Evolutionary conservation across 805 yeast species (phyloP).

Genomic region (Spencermartinsiella europaea): DNA sequence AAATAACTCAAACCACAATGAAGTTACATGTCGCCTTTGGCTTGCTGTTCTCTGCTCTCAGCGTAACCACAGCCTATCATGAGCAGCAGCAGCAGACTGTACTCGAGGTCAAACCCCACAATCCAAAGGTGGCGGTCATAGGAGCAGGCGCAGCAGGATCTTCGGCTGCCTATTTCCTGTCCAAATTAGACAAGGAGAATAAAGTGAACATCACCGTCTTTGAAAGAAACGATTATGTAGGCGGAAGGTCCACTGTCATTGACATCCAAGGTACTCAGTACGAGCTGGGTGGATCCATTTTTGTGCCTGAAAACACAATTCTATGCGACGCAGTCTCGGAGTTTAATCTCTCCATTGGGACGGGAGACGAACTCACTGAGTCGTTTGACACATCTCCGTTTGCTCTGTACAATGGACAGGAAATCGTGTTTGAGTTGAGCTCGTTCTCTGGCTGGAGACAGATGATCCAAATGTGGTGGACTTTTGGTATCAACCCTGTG

Average conservation of each 20-base stretch:
- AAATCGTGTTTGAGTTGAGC: constrained; percentile 6
- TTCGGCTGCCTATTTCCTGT: constrained; percentile 42
- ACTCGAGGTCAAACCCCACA: too few relatives aligned
- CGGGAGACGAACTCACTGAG: constrained; percentile 1
- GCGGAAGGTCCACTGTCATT: constrained; percentile 43
- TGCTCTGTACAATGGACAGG: constrained; percentile 38
- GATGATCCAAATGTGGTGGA: constrained; percentile 6
- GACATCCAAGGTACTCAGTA: constrained; percentile 29
- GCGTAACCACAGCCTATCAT: too few relatives aligned
- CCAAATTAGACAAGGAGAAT: constrained; percentile 32
- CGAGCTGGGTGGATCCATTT: constrained; percentile 46
- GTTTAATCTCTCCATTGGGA: constrained; percentile 30
- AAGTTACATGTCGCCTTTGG: too few relatives aligned
- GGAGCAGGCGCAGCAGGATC: constrained; percentile 54
- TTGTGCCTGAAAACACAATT: constrained; percentile 38
- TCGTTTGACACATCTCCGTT: constrained; percentile 17
- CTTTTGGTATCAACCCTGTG: constrained; percentile 21
- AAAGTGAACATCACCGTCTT: constrained; percentile 38
- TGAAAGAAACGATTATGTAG: constrained; percentile 38
- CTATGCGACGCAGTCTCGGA: constrained; percentile 35
- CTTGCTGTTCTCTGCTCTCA: too few relatives aligned
- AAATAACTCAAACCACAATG: too few relatives aligned
- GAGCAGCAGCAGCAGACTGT: too few relatives aligned
- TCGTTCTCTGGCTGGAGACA: constrained; percentile 10
- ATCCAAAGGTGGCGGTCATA: constrained; percentile 38